Evolutionary conservation across 2,329 filamentous ascomycete species (phyloP), one percentile per base, ranked within the genome.

Genomic region (Aspergillus quadrilineatus): DNA sequence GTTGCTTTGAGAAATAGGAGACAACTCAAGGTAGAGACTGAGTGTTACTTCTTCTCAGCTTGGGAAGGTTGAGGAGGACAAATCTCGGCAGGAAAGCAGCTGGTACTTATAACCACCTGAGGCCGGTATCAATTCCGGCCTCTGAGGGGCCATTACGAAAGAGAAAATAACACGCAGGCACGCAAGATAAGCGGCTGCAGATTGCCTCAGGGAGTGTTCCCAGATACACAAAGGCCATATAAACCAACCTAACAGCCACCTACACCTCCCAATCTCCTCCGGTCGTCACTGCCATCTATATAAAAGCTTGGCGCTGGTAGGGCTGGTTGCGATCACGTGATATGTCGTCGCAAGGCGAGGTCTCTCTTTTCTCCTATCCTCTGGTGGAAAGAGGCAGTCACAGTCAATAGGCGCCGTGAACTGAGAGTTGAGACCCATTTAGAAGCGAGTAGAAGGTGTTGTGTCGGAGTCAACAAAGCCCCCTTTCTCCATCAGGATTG

Each of bases 51-150:
- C 48, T 51, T 42, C 39, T 42, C 34, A 36, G 52, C 57, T 67
- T 56, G 58, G 51, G 56, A 63, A 41, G 46, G 39, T 47, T 47
- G 63, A 60, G 62, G 51, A 61, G 57, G 61, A 61, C 48, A 50
- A 50, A 57, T 60, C 66, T 64, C 54, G 61, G 65, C 65, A 65
- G 70, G 69, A 65, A 61, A 65, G 60, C 58, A 69, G 62, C 60
- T 59, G 60, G 68, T 68, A 72, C 68, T 76, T 77, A 76, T 76
- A 76, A 75, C 67, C 61, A 61, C 66, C 60, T 64, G 73, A 75
- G 74, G 74, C 74, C 74, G 75, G 75, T 72, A 75, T 74, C 67
- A 72, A 75, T 77, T 73, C 74, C 74, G 74, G 74, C 74, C 74
- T 76, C 72, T 63, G 61, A 62, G 60, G 60, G 65, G 63, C 63